Evolutionary conservation across 352 stramenopile genomes (phyloP), one percentile per base, ranked within the genome.

Genomic region (Phytophthora sp.): DNA sequence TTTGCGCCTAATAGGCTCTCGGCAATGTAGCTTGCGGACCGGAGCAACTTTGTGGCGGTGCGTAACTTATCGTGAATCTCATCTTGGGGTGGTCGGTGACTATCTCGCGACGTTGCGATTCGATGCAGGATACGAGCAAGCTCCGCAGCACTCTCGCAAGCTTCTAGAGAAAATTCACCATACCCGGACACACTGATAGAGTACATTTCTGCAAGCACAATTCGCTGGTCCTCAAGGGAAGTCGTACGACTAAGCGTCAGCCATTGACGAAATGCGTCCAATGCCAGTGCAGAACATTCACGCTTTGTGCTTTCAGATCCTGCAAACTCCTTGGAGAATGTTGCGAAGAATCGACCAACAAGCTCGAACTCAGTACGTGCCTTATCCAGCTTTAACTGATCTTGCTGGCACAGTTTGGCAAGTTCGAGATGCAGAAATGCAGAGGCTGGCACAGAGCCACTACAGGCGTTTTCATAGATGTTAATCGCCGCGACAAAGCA

Each of bases 91-190:
- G 44, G 18, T 39, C 18, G 49, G 30, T 51, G 56, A 20, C 35
- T 17, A 21, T 50, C 42, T 61, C 52, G 49, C 26, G 64, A n/a
- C 59, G 20, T 52, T 49, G 41, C 59, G 23, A 82, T 74, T 12
- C 65, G 70, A 12, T 78, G 34, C 5, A 89, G 51, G 23, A 79
- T 67, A 17, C 62, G 44, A 0, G 66, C 81, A 7, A 91, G 59
- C 4, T 87, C 74, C 0, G 43, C 56, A 4, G 68, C 61, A 15
- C 63, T 77, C 26, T 88, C 79, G 12, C 71, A 79, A 6, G 79
- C 69, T 24, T 92, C 79, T 1, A 90, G 39, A 39, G 79, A 85
- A 39, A 86, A 91, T 43, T 91, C 79, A 8, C 84, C 81, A 37
- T 79, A 91, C 3, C 84, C 84, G 13, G 81, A 70, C 0, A 79